These are phyloP conservation scores for Talaromyces funiculosus DNA, from an alignment of 2,329 filamentous ascomycete species.

Conservation along the genomic window DNA sequence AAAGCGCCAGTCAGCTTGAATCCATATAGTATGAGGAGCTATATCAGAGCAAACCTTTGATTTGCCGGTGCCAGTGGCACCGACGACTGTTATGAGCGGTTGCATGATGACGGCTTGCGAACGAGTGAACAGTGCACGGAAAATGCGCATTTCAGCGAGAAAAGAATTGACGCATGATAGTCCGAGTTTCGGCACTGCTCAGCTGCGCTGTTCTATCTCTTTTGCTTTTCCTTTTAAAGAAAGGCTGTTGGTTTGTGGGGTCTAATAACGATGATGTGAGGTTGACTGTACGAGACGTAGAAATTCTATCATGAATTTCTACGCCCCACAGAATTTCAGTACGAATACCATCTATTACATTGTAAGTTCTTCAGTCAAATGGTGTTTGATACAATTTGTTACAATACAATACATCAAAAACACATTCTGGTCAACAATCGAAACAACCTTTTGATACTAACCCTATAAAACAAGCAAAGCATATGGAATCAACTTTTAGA, in stretches of 20 bases:
- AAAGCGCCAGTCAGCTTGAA: constrained; percentile 8
- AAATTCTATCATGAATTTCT: background rate
- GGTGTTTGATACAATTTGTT: background rate
- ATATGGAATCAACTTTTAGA: background rate
- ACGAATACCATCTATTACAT: background rate
- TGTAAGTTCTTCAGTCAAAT: too few relatives aligned
- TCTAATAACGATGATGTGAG: background rate
- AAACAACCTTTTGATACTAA: background rate
- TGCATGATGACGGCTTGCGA: constrained; percentile 26
- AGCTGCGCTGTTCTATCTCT: too few relatives aligned
- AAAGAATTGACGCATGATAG: background rate
- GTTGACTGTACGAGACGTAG: background rate
- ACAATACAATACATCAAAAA: background rate
- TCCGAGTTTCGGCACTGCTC: background rate
- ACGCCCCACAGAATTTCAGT: background rate
- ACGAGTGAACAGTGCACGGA: constrained; percentile 20
- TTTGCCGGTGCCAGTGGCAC: constrained; percentile 89
- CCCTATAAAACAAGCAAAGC: background rate
- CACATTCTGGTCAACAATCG: background rate
- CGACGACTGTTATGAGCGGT: constrained; percentile 75
- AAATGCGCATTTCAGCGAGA: constrained; percentile 23
- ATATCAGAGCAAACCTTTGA: constrained; percentile 58
- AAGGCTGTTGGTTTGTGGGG: background rate
- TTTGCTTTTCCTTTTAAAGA: background rate
- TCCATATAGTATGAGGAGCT: constrained; percentile 23